phyloP scores from a whole-genome alignment of 768 basidiomycete species.

The Hydnomerulius pinastri region DNA sequence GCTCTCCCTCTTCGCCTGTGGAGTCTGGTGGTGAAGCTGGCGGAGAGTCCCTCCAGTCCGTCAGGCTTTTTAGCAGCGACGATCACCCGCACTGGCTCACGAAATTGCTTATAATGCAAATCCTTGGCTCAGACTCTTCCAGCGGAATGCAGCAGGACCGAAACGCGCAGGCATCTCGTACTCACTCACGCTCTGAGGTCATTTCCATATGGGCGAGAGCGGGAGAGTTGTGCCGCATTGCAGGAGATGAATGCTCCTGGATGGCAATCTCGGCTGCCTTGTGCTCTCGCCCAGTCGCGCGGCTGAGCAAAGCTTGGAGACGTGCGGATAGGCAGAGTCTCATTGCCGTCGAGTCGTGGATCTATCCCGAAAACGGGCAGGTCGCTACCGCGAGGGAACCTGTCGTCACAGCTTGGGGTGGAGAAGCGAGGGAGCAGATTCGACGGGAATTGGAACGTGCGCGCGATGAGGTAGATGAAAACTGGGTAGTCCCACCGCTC shows the following conservation, averaged over 20 bases:
- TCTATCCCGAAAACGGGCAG: constrained; percentile 43
- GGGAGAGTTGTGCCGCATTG: constrained; percentile 69
- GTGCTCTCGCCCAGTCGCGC: constrained; percentile 71
- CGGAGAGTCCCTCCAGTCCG: constrained; percentile 16
- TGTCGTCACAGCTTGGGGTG: constrained; percentile 68
- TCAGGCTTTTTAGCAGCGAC: constrained; percentile 64
- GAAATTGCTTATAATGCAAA: constrained; percentile 66
- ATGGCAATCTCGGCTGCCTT: constrained; percentile 69
- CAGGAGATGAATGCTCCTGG: constrained; percentile 82
- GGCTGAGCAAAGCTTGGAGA: constrained; percentile 80
- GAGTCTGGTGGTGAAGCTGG: constrained; percentile 4
- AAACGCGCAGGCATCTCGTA: constrained; percentile 46
- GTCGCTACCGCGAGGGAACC: constrained; percentile 38
- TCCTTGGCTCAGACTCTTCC: constrained; percentile 62
- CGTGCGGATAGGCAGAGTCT: constrained; percentile 63
- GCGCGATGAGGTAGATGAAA: constrained; percentile 44
- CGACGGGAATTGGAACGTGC: constrained; percentile 50
- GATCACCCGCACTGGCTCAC: constrained; percentile 83
- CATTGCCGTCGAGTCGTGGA: constrained; percentile 67
- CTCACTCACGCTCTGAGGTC: constrained; percentile 72
- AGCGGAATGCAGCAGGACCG: constrained; percentile 31
- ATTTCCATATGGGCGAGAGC: constrained; percentile 73
- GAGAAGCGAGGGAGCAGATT: constrained; percentile 50
- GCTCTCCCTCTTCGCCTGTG: neutral
- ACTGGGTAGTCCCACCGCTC: constrained; percentile 45